Evolutionary conservation across 352 stramenopile species (phyloP), one percentile per base, ranked within the genome.

Genomic region (Phytopythium oedochilum): DNA sequence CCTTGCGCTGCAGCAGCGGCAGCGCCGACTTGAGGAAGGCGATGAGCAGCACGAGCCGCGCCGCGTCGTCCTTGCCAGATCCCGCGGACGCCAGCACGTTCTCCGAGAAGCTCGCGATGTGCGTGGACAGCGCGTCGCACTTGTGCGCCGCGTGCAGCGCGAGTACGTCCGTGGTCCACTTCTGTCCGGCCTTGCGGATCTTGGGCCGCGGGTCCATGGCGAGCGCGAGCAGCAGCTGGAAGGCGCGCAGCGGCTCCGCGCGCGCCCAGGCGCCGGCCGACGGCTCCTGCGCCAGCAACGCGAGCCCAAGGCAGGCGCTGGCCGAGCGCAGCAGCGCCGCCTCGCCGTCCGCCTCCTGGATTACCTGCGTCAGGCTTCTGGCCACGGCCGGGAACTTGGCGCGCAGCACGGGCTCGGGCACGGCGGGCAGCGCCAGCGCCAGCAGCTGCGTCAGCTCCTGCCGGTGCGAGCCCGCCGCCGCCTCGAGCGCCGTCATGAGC

Each of bases 401-500:
- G 9, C 85, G 85, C 59, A 95, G 63, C 55, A 95, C 85, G 14
- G 83, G 67, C 55, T 88, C 75, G 0, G 83, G 79, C 20, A 89
- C 75, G 44, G 78, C 68, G 3, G 83, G 85, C 64, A 95, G 63
- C 52, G 88, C 83, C 48, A 89, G 85, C 11, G 76, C 72, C 44
- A 94, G 75, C 53, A 94, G 61, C 61, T 89, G 78, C 47, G 81
- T 63, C 53, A 92, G 75, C 59, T 94, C 81, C 54, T 90, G 75
- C 49, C 86, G 75, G 57, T 94, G 85, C 43, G 83, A 84, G 46
- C 75, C 70, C 25, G 73, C 71, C 6, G 77, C 79, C 1, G 82
- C 79, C 62, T 94, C 85, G 52, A 94, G 71, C 48, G 80, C 85
- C 18, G 85, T 94, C 85, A 94, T 93, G 53, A 94, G 72, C 55